Evolutionary conservation across 495 filamentous ascomycete species (phyloP), one percentile per base, ranked within the genome.

Genomic region (Penicillium chermesinum): DNA sequence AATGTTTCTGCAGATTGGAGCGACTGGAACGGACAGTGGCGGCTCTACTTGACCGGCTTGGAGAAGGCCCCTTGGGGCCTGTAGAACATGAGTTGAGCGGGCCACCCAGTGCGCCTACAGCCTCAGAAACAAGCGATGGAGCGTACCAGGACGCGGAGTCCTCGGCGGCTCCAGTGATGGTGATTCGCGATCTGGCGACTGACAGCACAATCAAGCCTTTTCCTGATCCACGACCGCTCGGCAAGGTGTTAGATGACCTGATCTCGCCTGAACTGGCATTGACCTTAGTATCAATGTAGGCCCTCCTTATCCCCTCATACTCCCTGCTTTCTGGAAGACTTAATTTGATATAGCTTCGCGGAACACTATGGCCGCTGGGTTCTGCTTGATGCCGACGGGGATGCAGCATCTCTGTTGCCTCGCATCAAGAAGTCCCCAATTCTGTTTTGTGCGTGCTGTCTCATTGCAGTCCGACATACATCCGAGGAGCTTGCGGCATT

Each of bases 361-460:
- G 49, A 59, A 36, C 49, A 73, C 41, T 76, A 73, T 44, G 71
- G 70, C 7, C 58, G 69, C 3, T 76, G 72, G 71, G 66, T 74
- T 17, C 52, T 61, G 6, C 71, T 70, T 38, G 62, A 61, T 17
- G 54, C 59, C 0, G 57, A 62, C 5, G 52, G 50, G 15, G 52
- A 66, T 9, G 52, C 65, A 0, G 20, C 27, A 2, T 34, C 34
- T 7, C 43, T 74, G 4, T 49, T 73, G 1, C 36, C 48, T 17
- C 52, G 56, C 18, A 56, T 72, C 2, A 63, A 57, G 36, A 60
- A 51, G 38, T 71, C 68, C 3, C 67, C 71, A 2, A 37, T 74
- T 10, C 61, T 76, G 14, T 58, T 74, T 9, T 64, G 61, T 37
- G 67, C 68, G 2, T 70, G 66, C 43, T 72, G 63, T 50, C 53